Evolutionary conservation across 2,329 filamentous ascomycete genomes (phyloP).

Genomic region (Diaporthe humulicola): DNA sequence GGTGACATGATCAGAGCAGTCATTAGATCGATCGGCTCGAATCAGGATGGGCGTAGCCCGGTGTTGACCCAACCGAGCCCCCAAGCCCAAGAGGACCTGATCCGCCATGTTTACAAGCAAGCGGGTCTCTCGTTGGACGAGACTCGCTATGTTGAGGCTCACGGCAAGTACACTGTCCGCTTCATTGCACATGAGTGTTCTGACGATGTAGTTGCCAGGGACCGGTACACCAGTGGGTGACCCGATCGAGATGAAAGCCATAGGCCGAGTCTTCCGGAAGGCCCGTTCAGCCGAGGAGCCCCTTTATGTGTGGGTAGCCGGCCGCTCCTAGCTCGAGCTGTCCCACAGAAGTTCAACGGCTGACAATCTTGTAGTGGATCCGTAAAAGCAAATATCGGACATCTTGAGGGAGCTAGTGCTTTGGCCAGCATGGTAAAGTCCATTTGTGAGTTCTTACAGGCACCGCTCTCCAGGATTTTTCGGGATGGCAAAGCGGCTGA

Average conservation of each 20-base stretch:
- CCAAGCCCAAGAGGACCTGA: constrained; percentile 47
- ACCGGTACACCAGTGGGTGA: constrained; percentile 38
- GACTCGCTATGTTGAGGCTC: constrained; percentile 44
- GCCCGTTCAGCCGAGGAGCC: constrained; percentile 33
- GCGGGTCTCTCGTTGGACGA: constrained; percentile 30
- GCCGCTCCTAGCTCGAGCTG: background rate
- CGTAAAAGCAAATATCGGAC: constrained; percentile 44
- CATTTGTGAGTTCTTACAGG: background rate
- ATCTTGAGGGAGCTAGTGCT: constrained; percentile 41
- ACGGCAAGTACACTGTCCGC: constrained; percentile 34
- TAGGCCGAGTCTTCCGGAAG: constrained; percentile 34
- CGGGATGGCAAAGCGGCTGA: background rate
- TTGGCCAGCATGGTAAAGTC: constrained; percentile 43
- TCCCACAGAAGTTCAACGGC: background rate
- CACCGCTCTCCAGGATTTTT: background rate
- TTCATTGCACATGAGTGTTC: background rate
- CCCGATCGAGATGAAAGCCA: constrained; percentile 38
- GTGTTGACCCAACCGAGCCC: constrained; percentile 55
- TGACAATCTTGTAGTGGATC: constrained; percentile 35
- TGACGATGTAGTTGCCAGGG: background rate
- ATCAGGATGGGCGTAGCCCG: constrained; percentile 54
- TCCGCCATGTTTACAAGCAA: constrained; percentile 46
- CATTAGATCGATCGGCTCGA: constrained; percentile 48
- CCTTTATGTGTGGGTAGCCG: constrained; percentile 38
- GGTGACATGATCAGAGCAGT: constrained; percentile 53